Evolutionary conservation across 1,284 basidiomycete species (phyloP).

Genomic region (Agroathelia rolfsii): DNA sequence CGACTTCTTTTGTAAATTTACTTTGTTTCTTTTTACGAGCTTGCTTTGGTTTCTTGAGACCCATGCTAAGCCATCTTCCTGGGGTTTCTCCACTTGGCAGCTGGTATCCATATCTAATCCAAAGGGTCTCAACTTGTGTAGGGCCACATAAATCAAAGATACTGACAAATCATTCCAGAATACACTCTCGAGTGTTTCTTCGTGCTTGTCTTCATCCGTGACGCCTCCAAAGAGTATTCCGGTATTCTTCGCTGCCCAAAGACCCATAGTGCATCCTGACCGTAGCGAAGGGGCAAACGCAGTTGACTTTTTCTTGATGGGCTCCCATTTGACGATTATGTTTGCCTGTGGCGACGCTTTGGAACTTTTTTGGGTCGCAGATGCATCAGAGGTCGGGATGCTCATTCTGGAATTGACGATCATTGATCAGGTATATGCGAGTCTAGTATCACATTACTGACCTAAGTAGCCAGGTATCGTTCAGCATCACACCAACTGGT

Average conservation of each 20-base stretch:
- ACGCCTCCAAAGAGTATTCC: slow-evolving; percentile 90
- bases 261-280: slow-evolving; percentile 79
- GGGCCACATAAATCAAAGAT: not conserved
- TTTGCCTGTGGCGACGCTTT: too few species aligned
- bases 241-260: slow-evolving; percentile 60
- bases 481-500: slow-evolving; percentile 78
- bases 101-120: slow-evolving; percentile 69
- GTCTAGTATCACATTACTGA: too few species aligned
- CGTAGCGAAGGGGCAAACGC: slow-evolving; percentile 67
- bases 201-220: slow-evolving; percentile 79
- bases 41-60: slow-evolving; percentile 61
- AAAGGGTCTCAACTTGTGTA: not conserved
- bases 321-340: slow-evolving; percentile 91
- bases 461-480: slow-evolving; percentile 90
- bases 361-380: too few species aligned
- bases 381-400: too few species aligned
- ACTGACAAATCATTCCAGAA: slow-evolving; percentile 80
- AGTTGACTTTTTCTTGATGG: slow-evolving; percentile 61
- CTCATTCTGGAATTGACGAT: too few species aligned
- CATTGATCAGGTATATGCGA: too few species aligned
- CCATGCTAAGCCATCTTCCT: slow-evolving; percentile 77
- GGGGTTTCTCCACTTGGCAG: slow-evolving; percentile 59
- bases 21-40: slow-evolving; percentile 30
- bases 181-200: slow-evolving; percentile 78
- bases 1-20: slow-evolving; percentile 22